These are phyloP conservation scores for Panicum miliaceum DNA, from an alignment of 176 grass and related monocot species.

Conservation along the genomic window DNA sequence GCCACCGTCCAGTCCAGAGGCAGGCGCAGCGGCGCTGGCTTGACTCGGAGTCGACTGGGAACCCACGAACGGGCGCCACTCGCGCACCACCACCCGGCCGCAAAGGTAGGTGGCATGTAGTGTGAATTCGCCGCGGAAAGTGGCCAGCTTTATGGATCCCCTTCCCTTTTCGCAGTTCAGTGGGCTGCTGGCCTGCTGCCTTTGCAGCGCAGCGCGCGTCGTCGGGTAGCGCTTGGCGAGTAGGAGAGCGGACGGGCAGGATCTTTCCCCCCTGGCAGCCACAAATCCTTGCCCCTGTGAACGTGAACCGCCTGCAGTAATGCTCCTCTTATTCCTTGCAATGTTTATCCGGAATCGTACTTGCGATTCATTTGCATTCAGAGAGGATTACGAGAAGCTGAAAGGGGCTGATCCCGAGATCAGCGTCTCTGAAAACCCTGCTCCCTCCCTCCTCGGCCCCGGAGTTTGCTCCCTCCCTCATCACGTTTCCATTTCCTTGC, in stretches of 20 bases:
- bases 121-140: not conserved
- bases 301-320: not conserved
- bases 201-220: constrained; percentile 14
- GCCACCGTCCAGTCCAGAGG: constrained; percentile 12
- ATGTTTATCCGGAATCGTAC: not conserved
- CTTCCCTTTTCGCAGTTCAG: constrained; percentile 7
- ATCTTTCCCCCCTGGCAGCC: constrained; percentile 33
- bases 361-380: not conserved
- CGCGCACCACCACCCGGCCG: not conserved
- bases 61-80: constrained; percentile 42
- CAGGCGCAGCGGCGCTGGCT: constrained; percentile 24
- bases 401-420: constrained; percentile 24
- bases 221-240: not conserved
- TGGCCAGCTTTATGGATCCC: constrained; percentile 4
- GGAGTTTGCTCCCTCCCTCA: not conserved
- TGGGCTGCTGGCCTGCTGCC: not conserved
- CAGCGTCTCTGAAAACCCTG: constrained; percentile 21
- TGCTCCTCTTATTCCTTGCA: not conserved
- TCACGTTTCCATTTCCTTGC: constrained; percentile 3
- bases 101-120: constrained; percentile 20
- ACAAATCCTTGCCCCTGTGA: not conserved
- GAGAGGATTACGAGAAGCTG: not conserved
- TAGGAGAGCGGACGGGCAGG: not conserved
- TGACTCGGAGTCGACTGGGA: constrained; percentile 51
- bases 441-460: not conserved